Evolutionary conservation across 768 basidiomycete species (phyloP).

Genomic region (Kwoniella dejecticola): DNA sequence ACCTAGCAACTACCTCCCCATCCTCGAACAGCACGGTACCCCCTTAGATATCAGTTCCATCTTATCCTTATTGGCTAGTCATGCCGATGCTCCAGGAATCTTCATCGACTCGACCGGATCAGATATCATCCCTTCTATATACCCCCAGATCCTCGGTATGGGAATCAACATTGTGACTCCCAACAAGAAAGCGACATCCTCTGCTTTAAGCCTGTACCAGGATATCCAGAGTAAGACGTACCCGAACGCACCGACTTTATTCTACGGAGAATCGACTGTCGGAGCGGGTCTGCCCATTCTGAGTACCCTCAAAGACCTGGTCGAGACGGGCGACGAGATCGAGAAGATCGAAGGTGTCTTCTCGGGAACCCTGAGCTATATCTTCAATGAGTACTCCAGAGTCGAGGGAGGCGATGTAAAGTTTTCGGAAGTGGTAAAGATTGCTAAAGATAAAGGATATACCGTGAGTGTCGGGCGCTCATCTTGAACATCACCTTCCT

Average conservation of each 20-base stretch:
- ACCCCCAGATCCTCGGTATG: constrained; percentile 73
- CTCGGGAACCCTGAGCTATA: constrained; percentile 96
- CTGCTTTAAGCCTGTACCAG: constrained; percentile 68
- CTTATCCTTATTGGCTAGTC: constrained; percentile 57
- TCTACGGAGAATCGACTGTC: constrained; percentile 77
- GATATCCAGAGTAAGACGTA: constrained; percentile 66
- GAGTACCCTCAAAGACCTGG: constrained; percentile 85
- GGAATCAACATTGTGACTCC: constrained; percentile 91
- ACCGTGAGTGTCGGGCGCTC: no score
- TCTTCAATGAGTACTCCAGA: constrained; percentile 93
- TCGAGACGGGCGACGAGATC: constrained; percentile 89
- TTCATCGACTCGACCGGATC: constrained; percentile 91
- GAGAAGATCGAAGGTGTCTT: constrained; percentile 95
- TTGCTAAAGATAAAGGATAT: constrained; percentile 90
- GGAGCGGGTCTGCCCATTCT: constrained; percentile 94
- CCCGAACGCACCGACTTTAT: constrained; percentile 61
- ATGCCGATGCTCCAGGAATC: constrained; percentile 60
- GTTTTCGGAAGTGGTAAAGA: constrained; percentile 86
- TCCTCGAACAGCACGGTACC: constrained; percentile 58
- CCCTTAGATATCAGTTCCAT: constrained; percentile 61
- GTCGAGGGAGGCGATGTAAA: constrained; percentile 62
- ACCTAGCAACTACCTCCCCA: constrained; percentile 36
- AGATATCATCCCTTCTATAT: constrained; percentile 73
- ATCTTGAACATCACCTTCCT: no score
- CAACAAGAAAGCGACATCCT: constrained; percentile 95